Evolutionary conservation across 345 rosid genomes (phyloP).

Genomic region (Citrus glauca): DNA sequence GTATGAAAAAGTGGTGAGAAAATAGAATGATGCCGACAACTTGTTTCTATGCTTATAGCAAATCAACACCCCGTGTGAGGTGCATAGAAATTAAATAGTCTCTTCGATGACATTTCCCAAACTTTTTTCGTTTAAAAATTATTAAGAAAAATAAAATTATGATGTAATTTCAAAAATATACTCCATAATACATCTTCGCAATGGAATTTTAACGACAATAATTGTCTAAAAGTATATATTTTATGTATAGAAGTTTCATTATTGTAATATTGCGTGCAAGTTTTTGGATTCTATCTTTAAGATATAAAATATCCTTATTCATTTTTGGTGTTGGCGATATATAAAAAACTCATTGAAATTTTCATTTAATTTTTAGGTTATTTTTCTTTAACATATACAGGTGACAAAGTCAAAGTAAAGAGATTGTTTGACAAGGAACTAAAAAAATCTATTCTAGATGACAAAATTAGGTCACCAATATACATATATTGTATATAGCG

Average conservation of each 20-base stretch:
- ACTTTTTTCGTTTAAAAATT: neutral
- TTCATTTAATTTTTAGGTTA: neutral
- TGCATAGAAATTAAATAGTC: neutral
- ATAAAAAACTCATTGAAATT: neutral
- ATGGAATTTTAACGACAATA: neutral
- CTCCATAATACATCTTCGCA: neutral
- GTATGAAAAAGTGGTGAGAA: neutral
- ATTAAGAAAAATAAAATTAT: neutral
- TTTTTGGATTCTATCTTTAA: neutral
- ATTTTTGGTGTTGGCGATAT: neutral
- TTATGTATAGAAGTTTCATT: neutral
- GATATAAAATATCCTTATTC: neutral
- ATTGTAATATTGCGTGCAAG: neutral
- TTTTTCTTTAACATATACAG: neutral
- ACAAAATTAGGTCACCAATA: conserved; percentile 27
- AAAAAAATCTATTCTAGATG: neutral
- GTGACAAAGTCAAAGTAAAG: neutral
- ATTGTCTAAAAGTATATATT: neutral
- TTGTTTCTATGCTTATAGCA: neutral
- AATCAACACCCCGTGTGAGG: neutral
- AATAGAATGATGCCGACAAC: neutral
- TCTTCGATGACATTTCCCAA: neutral
- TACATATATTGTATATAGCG: neutral
- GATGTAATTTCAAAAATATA: neutral
- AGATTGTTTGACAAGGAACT: conserved; percentile 23